These are phyloP conservation scores for Bifiguratus adelaidae DNA, from an alignment of 192 early-diverging fungal genomes.

Conservation along the genomic window DNA sequence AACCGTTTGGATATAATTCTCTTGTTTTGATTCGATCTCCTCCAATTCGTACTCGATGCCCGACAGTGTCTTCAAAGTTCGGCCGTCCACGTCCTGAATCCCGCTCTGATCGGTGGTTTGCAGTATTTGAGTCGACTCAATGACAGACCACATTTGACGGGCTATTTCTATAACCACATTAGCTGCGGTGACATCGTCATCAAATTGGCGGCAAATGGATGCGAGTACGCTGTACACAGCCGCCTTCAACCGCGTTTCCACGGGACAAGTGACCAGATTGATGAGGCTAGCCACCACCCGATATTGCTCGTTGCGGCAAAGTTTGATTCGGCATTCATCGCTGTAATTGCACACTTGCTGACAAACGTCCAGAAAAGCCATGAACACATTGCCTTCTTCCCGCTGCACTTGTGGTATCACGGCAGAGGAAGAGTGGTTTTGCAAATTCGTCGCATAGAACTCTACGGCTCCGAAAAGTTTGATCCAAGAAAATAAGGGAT, in stretches of 20 bases:
- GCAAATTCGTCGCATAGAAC: conserved; percentile 44
- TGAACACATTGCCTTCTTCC: conserved; percentile 63
- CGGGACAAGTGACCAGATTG: conserved; percentile 61
- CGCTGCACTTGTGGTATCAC: conserved; percentile 34
- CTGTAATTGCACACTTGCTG: conserved; percentile 70
- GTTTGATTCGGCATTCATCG: conserved; percentile 43
- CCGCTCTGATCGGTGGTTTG: conserved; percentile 15
- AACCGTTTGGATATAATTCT: conserved; percentile 81
- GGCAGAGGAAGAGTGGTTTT: conserved; percentile 18
- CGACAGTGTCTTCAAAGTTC: conserved; percentile 3
- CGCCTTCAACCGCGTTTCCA: conserved; percentile 73
- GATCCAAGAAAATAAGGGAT: conserved; percentile 73
- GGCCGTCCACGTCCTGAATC: conserved; percentile 5
- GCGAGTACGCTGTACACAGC: conserved; percentile 65
- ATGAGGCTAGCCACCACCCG: conserved; percentile 64
- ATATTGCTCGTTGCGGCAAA: conserved; percentile 59
- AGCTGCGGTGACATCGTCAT: conserved; percentile 21
- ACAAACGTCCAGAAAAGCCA: conserved; percentile 65
- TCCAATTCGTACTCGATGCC: conserved; percentile 72
- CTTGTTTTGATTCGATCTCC: conserved; percentile 63
- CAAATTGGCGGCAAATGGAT: conserved; percentile 60
- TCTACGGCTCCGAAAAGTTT: conserved; percentile 68
- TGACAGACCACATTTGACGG: conserved; percentile 60
- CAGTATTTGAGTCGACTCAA: conserved; percentile 60
- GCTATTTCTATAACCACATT: conserved; percentile 51